A percentile compares a stretch with the other conserved stretches of the same genome.
phyloP scores from a whole-genome alignment of 768 basidiomycete species.

The Russula sp. region DNA sequence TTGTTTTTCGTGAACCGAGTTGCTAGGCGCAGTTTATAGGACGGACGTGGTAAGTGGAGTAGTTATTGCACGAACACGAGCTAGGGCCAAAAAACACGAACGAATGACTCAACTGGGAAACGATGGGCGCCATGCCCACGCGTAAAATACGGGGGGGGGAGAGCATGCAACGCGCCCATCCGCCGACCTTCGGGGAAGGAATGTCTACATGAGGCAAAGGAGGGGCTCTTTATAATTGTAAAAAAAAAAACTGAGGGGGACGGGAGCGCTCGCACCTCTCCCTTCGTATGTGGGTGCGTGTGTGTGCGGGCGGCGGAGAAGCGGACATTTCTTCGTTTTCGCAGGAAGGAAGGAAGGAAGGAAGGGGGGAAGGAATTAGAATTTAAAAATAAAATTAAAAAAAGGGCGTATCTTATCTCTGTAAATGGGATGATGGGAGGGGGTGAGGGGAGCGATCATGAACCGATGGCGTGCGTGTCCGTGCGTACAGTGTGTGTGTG shows the following conservation, averaged over 20 bases:
- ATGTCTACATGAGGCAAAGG: constrained; percentile 1
- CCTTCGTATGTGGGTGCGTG: too few relatives aligned
- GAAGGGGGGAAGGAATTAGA: too few relatives aligned
- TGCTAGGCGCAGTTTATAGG: too few relatives aligned
- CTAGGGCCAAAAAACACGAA: too few relatives aligned
- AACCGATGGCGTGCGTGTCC: neutral
- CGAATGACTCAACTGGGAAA: neutral
- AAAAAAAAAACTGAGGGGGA: too few relatives aligned
- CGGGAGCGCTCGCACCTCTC: neutral
- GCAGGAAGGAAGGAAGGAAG: neutral
- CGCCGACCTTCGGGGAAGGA: neutral
- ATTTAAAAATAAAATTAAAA: too few relatives aligned
- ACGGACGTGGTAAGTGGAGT: too few relatives aligned
- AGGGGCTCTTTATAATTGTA: too few relatives aligned
- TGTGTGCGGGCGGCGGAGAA: constrained; percentile 1
- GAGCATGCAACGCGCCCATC: neutral
- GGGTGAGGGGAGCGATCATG: neutral
- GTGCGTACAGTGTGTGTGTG: too few relatives aligned
- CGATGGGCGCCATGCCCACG: neutral
- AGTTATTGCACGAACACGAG: too few relatives aligned
- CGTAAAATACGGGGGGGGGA: neutral
- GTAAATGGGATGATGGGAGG: neutral
- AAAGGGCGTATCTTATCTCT: constrained; percentile 3
- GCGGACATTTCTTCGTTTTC: neutral
- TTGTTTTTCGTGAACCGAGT: too few relatives aligned